A percentile compares a stretch with the other conserved stretches of the same genome.
Evolutionary conservation across 2,329 filamentous ascomycete genomes (phyloP).

Genomic region (Ophiostoma montium): DNA sequence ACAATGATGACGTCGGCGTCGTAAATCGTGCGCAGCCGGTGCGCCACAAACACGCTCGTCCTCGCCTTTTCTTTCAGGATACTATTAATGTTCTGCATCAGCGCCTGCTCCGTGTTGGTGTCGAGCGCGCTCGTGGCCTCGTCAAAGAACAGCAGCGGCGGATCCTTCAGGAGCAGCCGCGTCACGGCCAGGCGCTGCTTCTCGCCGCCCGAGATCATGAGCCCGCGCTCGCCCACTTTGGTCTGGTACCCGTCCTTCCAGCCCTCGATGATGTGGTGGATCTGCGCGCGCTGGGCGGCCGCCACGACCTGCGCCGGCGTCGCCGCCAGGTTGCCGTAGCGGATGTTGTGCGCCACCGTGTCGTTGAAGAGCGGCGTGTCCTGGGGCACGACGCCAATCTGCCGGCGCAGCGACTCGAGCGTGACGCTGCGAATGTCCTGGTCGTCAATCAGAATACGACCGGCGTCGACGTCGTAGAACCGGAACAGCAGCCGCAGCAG

Average conservation of each 20-base stretch:
- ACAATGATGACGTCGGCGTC: slow-evolving; percentile 92
- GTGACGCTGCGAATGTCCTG: slow-evolving; percentile 79
- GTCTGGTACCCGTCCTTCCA: slow-evolving; percentile 84
- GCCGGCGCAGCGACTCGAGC: slow-evolving; percentile 65
- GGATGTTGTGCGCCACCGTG: slow-evolving; percentile 89
- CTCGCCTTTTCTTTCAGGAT: slow-evolving; percentile 77
- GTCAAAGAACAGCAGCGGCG: slow-evolving; percentile 24
- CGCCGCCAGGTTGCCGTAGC: slow-evolving; percentile 68
- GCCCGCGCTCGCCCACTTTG: slow-evolving; percentile 50
- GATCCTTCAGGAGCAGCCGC: slow-evolving; percentile 24
- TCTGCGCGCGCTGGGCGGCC: slow-evolving; percentile 68
- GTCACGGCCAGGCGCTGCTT: slow-evolving; percentile 40
- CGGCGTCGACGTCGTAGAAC: slow-evolving; percentile 78
- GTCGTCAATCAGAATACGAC: slow-evolving; percentile 79
- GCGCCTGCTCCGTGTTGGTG: slow-evolving; percentile 68
- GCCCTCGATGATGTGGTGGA: slow-evolving; percentile 67
- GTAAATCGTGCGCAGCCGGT: slow-evolving; percentile 82
- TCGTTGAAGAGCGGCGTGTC: slow-evolving; percentile 97
- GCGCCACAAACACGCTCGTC: slow-evolving; percentile 91
- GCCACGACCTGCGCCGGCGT: slow-evolving; percentile 56
- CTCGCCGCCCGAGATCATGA: slow-evolving; percentile 37
- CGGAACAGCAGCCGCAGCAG: slow-evolving; percentile 83
- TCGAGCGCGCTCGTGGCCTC: slow-evolving; percentile 17
- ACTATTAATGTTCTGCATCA: slow-evolving; percentile 84
- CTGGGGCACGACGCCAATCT: slow-evolving; percentile 92